A percentile compares a stretch with the other conserved stretches of the same genome.
Conservation (phyloP, 768 basidiomycete species). For the Rickenella mellea region DNA sequence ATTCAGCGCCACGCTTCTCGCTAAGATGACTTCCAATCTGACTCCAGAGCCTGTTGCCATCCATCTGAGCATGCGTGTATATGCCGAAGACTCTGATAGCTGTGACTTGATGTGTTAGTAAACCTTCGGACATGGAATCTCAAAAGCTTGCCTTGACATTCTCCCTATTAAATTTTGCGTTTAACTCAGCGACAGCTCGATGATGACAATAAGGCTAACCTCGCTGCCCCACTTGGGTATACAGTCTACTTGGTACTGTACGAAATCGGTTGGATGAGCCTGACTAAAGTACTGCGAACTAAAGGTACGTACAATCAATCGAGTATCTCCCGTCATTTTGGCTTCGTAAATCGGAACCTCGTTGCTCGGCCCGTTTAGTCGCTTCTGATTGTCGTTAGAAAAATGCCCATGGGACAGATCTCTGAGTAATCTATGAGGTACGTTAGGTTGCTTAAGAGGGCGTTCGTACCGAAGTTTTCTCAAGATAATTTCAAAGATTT, state of each 20-base stretch:
- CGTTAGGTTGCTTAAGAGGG: too few relatives aligned
- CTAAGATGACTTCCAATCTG: slow-evolving; percentile 30
- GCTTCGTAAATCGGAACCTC: slow-evolving; percentile 60
- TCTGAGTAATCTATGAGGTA: slow-evolving; percentile 24
- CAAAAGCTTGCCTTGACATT: slow-evolving; percentile 26
- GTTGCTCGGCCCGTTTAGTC: slow-evolving; percentile 31
- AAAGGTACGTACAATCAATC: slow-evolving; percentile 36
- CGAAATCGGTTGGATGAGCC: not conserved
- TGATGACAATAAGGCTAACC: slow-evolving; percentile 13
- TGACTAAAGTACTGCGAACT: not conserved
- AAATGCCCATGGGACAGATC: slow-evolving; percentile 64
- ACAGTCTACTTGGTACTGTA: slow-evolving; percentile 42
- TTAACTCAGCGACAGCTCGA: too few relatives aligned
- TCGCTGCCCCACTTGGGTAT: slow-evolving; percentile 23
- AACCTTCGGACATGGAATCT: too few relatives aligned
- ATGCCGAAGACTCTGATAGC: slow-evolving; percentile 35
- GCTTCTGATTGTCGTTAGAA: slow-evolving; percentile 59
- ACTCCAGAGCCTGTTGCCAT: slow-evolving; percentile 38
- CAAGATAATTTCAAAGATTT: slow-evolving; percentile 41
- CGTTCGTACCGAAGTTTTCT: slow-evolving; percentile 51
- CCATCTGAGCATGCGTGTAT: slow-evolving; percentile 37
- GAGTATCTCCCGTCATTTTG: slow-evolving; percentile 46
- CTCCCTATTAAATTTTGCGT: slow-evolving; percentile 18
- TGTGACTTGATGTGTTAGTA: not conserved
- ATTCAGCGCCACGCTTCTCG: slow-evolving; percentile 40